These are phyloP conservation scores for Rhodotorula glutinis DNA, from an alignment of 1,284 basidiomycete genomes.

Conservation along the genomic window DNA sequence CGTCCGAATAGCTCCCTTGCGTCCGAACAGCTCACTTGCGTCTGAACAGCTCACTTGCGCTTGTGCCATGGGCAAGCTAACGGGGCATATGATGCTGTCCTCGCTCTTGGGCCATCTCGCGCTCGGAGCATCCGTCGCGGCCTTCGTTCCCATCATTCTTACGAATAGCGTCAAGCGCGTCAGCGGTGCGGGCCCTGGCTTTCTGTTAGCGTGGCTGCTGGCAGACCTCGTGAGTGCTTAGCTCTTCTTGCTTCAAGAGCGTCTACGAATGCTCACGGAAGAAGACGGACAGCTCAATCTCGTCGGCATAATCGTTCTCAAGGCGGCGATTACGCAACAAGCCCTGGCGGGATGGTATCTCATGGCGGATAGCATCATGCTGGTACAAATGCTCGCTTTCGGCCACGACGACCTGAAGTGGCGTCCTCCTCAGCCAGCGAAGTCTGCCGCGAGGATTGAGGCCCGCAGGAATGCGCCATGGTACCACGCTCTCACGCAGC, in stretches of 20 bases:
- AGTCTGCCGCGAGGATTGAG: background rate
- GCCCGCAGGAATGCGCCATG: background rate
- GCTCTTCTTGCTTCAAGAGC: no score
- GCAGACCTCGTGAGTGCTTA: background rate
- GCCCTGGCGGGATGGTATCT: conserved; percentile 3
- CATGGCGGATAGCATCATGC: background rate
- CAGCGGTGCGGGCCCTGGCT: background rate
- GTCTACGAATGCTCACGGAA: background rate
- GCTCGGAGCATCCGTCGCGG: conserved; percentile 1
- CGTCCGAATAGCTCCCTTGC: no score
- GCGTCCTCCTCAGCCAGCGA: background rate
- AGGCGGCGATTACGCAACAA: background rate
- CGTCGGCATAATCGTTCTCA: background rate
- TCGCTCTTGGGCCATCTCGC: conserved; percentile 4
- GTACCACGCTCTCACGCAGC: background rate
- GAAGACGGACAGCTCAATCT: background rate
- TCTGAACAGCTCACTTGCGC: no score
- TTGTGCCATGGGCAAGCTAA: background rate
- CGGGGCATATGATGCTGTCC: background rate
- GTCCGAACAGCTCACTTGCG: no score
- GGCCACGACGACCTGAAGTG: conserved; percentile 8
- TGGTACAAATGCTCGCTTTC: background rate
- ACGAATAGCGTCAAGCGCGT: conserved; percentile 6
- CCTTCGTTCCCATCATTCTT: conserved; percentile 11
- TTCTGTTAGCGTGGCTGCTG: conserved; percentile 5